These are phyloP conservation scores for Cutaneotrichosporon dermatis DNA, from an alignment of 1,284 basidiomycete genomes.

Conservation along the genomic window DNA sequence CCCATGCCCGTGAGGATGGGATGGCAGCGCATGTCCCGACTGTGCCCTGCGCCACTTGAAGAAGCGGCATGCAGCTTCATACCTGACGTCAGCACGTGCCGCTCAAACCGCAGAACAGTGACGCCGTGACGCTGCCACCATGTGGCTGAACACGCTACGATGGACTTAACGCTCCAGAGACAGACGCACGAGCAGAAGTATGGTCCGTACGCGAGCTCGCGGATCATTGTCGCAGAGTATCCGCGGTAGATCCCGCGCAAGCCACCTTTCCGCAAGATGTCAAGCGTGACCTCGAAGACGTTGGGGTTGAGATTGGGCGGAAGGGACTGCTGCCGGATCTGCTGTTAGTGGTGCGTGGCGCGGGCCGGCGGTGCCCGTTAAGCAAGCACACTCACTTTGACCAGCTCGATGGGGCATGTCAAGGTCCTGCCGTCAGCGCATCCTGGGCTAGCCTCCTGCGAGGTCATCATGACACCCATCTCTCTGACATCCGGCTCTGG, in stretches of 20 bases:
- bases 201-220: slow-evolving; percentile 74
- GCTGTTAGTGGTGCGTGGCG: neutral
- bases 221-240: slow-evolving; percentile 62
- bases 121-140: no score
- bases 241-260: slow-evolving; percentile 72
- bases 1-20: slow-evolving; percentile 27
- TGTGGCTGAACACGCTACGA: no score
- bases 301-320: slow-evolving; percentile 47
- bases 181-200: slow-evolving; percentile 68
- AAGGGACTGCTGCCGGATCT: slow-evolving; percentile 65
- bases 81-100: slow-evolving; percentile 42
- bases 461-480: neutral
- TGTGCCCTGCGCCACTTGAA: slow-evolving; percentile 46
- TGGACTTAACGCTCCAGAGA: no score
- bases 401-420: slow-evolving; percentile 73
- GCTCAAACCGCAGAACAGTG: neutral
- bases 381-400: slow-evolving; percentile 54
- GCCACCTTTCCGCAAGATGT: slow-evolving; percentile 59
- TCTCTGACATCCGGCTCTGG: no score
- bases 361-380: no score
- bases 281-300: slow-evolving; percentile 54
- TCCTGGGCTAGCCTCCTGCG: no score
- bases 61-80: slow-evolving; percentile 68
- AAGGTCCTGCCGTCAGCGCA: slow-evolving; percentile 55
- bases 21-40: slow-evolving; percentile 12